A percentile compares a stretch with the other conserved stretches of the same genome.
These are phyloP conservation scores for Mediolabrus comicus DNA, from an alignment of 108 stramenopile genomes.

Conservation along the genomic window DNA sequence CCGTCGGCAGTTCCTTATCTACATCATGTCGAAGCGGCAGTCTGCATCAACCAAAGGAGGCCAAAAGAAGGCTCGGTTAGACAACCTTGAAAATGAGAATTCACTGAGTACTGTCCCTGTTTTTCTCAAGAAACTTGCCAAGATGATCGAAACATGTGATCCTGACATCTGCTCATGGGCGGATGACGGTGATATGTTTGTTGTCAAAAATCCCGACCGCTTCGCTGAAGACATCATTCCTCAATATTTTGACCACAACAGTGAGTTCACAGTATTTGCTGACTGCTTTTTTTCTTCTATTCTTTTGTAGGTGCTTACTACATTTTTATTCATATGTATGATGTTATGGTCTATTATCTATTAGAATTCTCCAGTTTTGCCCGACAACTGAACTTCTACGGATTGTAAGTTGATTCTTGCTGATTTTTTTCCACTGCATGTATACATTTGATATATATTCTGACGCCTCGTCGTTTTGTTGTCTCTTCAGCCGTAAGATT, in stretches of 20 bases:
- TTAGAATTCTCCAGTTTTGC: conserved; percentile 42
- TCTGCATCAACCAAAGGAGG: background rate
- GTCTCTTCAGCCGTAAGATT: conserved; percentile 84
- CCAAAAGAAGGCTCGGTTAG: background rate
- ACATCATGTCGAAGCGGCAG: background rate
- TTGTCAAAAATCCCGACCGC: conserved; percentile 80
- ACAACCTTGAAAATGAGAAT: background rate
- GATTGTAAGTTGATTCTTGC: too few relatives aligned
- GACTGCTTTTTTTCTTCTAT: conserved; percentile 15
- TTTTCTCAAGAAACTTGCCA: conserved; percentile 86
- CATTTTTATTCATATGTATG: background rate
- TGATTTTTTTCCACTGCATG: conserved; percentile 9
- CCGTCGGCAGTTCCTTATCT: background rate
- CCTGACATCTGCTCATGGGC: conserved; percentile 74
- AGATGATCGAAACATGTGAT: conserved; percentile 84
- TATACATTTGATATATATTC: too few relatives aligned
- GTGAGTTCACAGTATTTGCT: conserved; percentile 55
- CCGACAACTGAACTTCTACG: conserved; percentile 53
- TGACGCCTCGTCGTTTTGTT: too few relatives aligned
- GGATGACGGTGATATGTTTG: conserved; percentile 80
- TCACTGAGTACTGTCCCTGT: conserved; percentile 57
- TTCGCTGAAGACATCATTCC: conserved; percentile 73
- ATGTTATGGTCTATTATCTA: too few relatives aligned
- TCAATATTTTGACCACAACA: conserved; percentile 91
- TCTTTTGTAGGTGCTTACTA: background rate